These are phyloP conservation scores for Trypanosoma mega DNA, from an alignment of 208 protist species.

Conservation along the genomic window DNA sequence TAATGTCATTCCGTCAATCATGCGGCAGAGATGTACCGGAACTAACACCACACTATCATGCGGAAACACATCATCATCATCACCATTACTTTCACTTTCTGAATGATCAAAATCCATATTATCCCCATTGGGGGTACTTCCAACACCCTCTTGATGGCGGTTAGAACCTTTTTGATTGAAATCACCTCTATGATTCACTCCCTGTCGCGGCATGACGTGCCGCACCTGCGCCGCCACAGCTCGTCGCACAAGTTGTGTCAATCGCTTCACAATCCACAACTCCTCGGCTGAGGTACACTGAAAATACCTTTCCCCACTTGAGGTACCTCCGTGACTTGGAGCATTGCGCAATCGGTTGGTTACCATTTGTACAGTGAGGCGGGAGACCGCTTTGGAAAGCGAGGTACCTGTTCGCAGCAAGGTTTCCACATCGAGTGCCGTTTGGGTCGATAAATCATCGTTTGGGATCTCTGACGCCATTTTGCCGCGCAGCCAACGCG, in stretches of 20 bases:
- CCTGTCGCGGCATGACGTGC: conserved; percentile 3
- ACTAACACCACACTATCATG: conserved; percentile 25
- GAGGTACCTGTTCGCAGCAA: too few species aligned
- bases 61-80: conserved; percentile 11
- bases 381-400: background rate
- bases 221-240: conserved; percentile 12
- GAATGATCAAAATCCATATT: background rate
- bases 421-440: background rate
- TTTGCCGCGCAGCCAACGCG: conserved; percentile 14
- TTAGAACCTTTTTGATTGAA: background rate
- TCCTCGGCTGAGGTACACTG: conserved; percentile 16
- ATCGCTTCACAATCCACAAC: conserved; percentile 18
- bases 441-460: background rate
- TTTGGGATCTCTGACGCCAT: background rate
- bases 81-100: background rate
- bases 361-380: background rate
- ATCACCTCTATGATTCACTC: background rate
- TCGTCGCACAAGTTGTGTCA: conserved; percentile 7
- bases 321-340: too few species aligned
- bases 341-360: background rate
- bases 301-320: too few species aligned
- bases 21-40: conserved; percentile 16
- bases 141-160: background rate
- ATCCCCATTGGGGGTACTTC: too few species aligned
- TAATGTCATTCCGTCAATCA: conserved; percentile 10